These are phyloP conservation scores for Nannizziopsis barbatae DNA, from an alignment of 2,329 filamentous ascomycete species.

Conservation along the genomic window DNA sequence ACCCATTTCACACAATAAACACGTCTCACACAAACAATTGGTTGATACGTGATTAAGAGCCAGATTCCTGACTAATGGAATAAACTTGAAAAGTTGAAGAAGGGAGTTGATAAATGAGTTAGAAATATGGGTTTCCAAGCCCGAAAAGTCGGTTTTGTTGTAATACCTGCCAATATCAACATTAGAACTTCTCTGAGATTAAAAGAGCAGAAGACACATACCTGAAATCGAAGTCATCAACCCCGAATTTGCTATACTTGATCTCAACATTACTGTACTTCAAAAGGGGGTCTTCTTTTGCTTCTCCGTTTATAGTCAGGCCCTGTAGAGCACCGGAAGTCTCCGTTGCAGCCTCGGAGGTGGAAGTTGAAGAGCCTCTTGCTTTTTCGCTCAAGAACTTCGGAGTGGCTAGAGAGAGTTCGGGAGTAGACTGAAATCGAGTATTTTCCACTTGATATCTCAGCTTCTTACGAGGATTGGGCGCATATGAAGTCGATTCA, in stretches of 20 bases:
- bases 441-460: constrained; percentile 79
- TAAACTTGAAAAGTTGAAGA: constrained; percentile 83
- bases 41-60: constrained; percentile 82
- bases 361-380: constrained; percentile 45
- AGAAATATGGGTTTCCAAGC: constrained; percentile 87
- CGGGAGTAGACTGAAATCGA: constrained; percentile 49
- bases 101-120: constrained; percentile 95
- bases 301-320: constrained; percentile 56
- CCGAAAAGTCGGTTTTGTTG: constrained; percentile 85
- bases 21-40: constrained; percentile 68
- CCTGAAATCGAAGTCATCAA: constrained; percentile 99
- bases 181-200: neutral
- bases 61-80: constrained; percentile 74
- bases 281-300: constrained; percentile 69
- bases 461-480: constrained; percentile 59
- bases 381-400: constrained; percentile 94
- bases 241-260: constrained; percentile 96
- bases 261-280: constrained; percentile 94
- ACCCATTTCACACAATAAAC: constrained; percentile 84
- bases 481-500: constrained; percentile 67
- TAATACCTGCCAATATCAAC: constrained; percentile 55
- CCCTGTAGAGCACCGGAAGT: constrained; percentile 55
- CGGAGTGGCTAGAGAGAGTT: constrained; percentile 58
- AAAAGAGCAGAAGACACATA: constrained; percentile 43
- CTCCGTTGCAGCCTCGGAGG: constrained; percentile 40